A percentile compares a stretch with the other conserved stretches of the same genome.
Conservation (phyloP, 1,284 basidiomycete genomes). For the Ustilago crameri region DNA sequence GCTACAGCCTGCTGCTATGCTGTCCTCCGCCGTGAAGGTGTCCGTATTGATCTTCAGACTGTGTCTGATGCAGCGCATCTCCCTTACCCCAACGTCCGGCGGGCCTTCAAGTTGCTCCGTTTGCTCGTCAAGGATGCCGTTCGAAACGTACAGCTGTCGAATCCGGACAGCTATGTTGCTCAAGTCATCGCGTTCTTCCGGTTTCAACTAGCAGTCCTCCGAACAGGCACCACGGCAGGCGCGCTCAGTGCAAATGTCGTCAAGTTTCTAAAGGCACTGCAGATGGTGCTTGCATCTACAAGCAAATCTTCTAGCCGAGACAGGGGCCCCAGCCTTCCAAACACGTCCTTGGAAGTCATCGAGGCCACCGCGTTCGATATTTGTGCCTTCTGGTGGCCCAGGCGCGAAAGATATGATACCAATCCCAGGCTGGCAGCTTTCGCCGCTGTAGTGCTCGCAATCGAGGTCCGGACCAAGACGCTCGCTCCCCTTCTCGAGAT, state of each 20-base stretch:
- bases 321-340: background rate
- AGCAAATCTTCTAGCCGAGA: background rate
- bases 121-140: constrained; percentile 19
- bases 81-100: constrained; percentile 9
- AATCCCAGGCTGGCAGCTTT: constrained; percentile 21
- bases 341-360: constrained; percentile 26
- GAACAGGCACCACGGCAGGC: background rate
- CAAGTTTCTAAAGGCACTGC: constrained; percentile 22
- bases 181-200: constrained; percentile 33
- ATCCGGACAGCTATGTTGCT: constrained; percentile 27
- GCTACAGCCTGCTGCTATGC: constrained; percentile 48
- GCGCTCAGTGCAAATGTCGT: constrained; percentile 2
- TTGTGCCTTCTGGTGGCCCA: constrained; percentile 38
- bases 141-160: constrained; percentile 17
- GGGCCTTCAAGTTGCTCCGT: constrained; percentile 19
- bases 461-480: constrained; percentile 29
- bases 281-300: background rate
- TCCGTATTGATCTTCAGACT: constrained; percentile 20
- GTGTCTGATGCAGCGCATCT: constrained; percentile 28
- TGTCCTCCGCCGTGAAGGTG: constrained; percentile 30
- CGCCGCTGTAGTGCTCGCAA: constrained; percentile 26
- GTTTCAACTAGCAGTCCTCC: background rate
- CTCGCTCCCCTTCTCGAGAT: constrained; percentile 18
- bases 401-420: background rate
- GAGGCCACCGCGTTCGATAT: constrained; percentile 37